These are phyloP conservation scores for Pseudogymnoascus sp. DNA, from an alignment of 2,329 filamentous ascomycete genomes.

Conservation along the genomic window DNA sequence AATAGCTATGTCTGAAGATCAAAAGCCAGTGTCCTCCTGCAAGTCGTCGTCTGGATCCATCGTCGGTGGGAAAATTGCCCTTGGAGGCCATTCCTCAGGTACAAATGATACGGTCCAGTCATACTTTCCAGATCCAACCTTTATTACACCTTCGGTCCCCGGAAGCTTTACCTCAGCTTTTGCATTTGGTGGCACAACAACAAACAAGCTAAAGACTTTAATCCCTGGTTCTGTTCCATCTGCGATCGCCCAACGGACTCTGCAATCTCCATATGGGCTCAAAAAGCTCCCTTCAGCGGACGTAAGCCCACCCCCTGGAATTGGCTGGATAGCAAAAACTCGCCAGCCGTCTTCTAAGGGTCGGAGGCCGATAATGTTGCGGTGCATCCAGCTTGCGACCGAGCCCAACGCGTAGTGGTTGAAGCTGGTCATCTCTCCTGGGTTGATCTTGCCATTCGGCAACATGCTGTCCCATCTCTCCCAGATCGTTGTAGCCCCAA, in stretches of 20 bases:
- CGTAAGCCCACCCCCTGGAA: constrained; percentile 22
- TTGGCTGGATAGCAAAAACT: constrained; percentile 19
- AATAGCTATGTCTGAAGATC: background rate
- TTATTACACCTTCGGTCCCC: background rate
- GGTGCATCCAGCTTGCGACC: constrained; percentile 31
- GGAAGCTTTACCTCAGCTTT: background rate
- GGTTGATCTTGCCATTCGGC: constrained; percentile 22
- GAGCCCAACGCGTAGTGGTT: constrained; percentile 26
- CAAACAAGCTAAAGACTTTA: constrained; percentile 13
- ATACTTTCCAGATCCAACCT: constrained; percentile 9
- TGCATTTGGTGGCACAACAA: constrained; percentile 24
- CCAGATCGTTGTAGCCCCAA: constrained; percentile 26
- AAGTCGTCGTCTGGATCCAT: background rate
- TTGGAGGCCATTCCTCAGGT: constrained; percentile 17
- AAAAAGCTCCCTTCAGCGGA: constrained; percentile 21
- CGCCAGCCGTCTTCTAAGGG: constrained; percentile 8
- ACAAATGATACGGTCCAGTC: background rate
- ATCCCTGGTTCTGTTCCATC: background rate
- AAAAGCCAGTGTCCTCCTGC: background rate
- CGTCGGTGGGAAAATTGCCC: constrained; percentile 8
- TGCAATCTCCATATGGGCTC: constrained; percentile 16
- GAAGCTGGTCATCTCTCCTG: constrained; percentile 23
- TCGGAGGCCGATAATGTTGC: constrained; percentile 24
- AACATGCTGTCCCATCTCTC: constrained; percentile 26
- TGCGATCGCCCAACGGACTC: background rate